These are phyloP conservation scores for Agaricales sp. DNA, from an alignment of 1,284 basidiomycete genomes.

Conservation along the genomic window DNA sequence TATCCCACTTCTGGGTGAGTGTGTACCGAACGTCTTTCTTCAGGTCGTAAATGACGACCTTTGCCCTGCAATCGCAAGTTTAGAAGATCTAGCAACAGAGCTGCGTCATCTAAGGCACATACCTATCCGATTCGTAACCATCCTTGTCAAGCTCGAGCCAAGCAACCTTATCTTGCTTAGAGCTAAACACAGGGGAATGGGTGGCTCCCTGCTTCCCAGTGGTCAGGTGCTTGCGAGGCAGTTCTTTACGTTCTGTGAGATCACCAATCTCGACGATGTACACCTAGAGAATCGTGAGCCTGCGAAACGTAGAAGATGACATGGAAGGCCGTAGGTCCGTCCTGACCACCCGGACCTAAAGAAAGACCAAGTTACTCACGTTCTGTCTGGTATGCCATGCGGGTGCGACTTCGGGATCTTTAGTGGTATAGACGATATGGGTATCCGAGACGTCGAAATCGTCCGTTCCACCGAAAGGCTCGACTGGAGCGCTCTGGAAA, in stretches of 20 bases:
- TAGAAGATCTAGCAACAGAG: constrained; percentile 4
- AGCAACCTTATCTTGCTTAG: constrained; percentile 60
- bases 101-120: constrained; percentile 7
- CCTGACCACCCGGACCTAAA: too few species aligned
- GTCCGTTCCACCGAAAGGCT: constrained; percentile 71
- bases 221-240: constrained; percentile 62
- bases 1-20: constrained; percentile 75
- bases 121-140: constrained; percentile 81
- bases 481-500: constrained; percentile 59
- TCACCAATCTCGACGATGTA: constrained; percentile 52
- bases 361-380: constrained; percentile 25
- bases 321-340: too few species aligned
- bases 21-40: constrained; percentile 55
- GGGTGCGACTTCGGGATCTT: constrained; percentile 62
- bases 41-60: constrained; percentile 74
- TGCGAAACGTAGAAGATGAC: constrained; percentile 1
- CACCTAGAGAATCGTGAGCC: constrained; percentile 31
- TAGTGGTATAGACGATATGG: constrained; percentile 75
- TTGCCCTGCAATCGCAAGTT: constrained; percentile 36
- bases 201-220: constrained; percentile 78
- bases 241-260: too few species aligned
- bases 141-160: constrained; percentile 84
- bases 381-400: constrained; percentile 78
- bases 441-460: constrained; percentile 67
- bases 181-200: constrained; percentile 57